Evolutionary conservation across 768 basidiomycete genomes (phyloP), one percentile per base, ranked within the genome.

Genomic region (Mrakia gelida): DNA sequence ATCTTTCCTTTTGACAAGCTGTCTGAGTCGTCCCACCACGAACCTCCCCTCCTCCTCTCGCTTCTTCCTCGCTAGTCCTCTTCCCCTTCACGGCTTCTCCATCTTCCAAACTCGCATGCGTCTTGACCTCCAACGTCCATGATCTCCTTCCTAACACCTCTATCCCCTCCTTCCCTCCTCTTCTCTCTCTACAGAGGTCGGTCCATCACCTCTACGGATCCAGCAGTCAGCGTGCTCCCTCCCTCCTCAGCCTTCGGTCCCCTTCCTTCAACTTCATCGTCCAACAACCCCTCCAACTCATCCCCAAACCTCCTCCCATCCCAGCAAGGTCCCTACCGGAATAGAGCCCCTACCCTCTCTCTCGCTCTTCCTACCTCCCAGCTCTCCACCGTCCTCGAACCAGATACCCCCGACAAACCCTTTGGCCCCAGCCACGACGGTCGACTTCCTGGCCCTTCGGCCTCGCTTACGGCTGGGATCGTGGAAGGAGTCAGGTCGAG

Each of bases 351-450:
- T 0, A 77, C 76, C 8, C 71, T 77, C 4, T 59, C 67, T 11
- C 43, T 77, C 43, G 59, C 54, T 23, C 56, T 73, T 5, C 76
- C 76, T 4, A 21, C 54, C 38, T 70, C 76, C 16, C 56, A 41
- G 13, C 76, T 77, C 59, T 56, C 68, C 28, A 70, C 76, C 26
- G 70, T 77, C n/a, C 76, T 65, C 70, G 76, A 77, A 59, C 76
- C 76, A 28, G 76, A 77, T 61, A 77, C 76, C n/a, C 76, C 76
- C 26, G 70, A 71, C 71, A 77, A 77, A 56, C 59, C 76, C 16
- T 77, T 43, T 28, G 52, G 54, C 16, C 10, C 52, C 23, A 56
- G 52, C 70, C 34, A 54, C 32, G n/a, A 30, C 34, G 45, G 41
- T 2, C 34, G 54, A 18, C 45, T 68, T 10, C 76, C 68, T 10